A percentile compares a stretch with the other conserved stretches of the same genome.
Conservation (phyloP, 2,329 filamentous ascomycete genomes). For the Alternaria dauci region DNA sequence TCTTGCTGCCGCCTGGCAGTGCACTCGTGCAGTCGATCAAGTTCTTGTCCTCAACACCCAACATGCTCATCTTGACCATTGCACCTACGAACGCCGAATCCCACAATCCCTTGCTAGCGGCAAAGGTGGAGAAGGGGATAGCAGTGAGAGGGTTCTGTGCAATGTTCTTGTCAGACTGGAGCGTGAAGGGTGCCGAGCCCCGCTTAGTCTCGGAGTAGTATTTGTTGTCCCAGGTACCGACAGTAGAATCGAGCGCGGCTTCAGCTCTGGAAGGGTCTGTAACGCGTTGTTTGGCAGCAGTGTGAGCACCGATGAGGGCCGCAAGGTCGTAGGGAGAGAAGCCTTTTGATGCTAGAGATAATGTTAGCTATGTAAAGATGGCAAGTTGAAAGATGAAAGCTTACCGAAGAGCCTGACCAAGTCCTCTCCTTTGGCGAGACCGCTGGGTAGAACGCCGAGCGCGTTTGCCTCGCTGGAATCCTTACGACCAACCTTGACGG, state of each 20-base stretch:
- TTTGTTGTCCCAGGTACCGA: slow-evolving; percentile 49
- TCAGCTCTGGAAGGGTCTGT: slow-evolving; percentile 36
- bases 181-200: slow-evolving; percentile 40
- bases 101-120: slow-evolving; percentile 40
- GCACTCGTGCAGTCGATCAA: slow-evolving; percentile 47
- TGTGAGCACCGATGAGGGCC: slow-evolving; percentile 51
- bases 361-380: background rate
- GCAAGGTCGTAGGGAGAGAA: slow-evolving; percentile 50
- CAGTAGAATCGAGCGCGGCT: slow-evolving; percentile 45
- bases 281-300: slow-evolving; percentile 41
- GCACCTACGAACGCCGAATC: slow-evolving; percentile 44
- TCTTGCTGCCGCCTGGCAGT: slow-evolving; percentile 41
- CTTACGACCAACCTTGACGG: slow-evolving; percentile 45
- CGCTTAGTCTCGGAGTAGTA: slow-evolving; percentile 47
- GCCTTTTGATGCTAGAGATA: slow-evolving; percentile 41
- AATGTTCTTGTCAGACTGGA: slow-evolving; percentile 41
- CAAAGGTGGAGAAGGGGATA: slow-evolving; percentile 35
- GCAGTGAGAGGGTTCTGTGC: slow-evolving; percentile 32
- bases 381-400: background rate
- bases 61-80: slow-evolving; percentile 49
- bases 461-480: slow-evolving; percentile 38
- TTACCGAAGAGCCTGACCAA: slow-evolving; percentile 45
- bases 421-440: slow-evolving; percentile 20
- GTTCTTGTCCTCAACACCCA: slow-evolving; percentile 35
- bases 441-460: slow-evolving; percentile 35